Evolutionary conservation across 2,329 filamentous ascomycete genomes (phyloP).

Genomic region (Aspergillus fumigatus): DNA sequence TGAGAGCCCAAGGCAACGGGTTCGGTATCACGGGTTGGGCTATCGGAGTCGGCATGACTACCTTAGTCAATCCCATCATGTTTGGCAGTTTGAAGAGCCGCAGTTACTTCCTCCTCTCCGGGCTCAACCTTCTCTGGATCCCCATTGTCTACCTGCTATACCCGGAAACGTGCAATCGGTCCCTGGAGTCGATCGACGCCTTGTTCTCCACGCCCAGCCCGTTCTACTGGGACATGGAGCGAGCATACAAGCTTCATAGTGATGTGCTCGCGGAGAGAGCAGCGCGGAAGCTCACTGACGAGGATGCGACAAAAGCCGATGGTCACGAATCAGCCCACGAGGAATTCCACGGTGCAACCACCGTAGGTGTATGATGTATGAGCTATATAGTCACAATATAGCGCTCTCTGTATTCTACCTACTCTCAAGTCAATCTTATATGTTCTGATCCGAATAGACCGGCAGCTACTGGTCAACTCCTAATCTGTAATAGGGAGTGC

Average conservation of each 20-base stretch:
- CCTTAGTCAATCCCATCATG: constrained; percentile 50
- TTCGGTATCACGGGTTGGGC: constrained; percentile 59
- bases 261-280: constrained; percentile 16
- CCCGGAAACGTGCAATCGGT: constrained; percentile 50
- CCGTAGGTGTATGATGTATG: background rate
- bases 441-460: too few species aligned
- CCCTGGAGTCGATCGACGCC: constrained; percentile 49
- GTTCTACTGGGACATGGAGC: constrained; percentile 45
- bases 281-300: background rate
- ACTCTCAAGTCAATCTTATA: background rate
- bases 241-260: constrained; percentile 33
- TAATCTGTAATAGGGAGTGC: too few species aligned
- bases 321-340: background rate
- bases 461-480: too few species aligned
- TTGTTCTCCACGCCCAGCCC: constrained; percentile 47
- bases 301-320: background rate
- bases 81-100: constrained; percentile 43
- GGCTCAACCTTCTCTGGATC: constrained; percentile 49
- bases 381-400: too few species aligned
- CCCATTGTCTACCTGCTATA: constrained; percentile 51
- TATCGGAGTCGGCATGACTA: constrained; percentile 53
- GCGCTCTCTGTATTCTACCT: too few species aligned
- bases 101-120: constrained; percentile 51
- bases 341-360: background rate
- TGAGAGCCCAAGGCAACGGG: constrained; percentile 56